Conservation (phyloP, 208 protist genomes). For the Vickermania ingenoplastis region DNA sequence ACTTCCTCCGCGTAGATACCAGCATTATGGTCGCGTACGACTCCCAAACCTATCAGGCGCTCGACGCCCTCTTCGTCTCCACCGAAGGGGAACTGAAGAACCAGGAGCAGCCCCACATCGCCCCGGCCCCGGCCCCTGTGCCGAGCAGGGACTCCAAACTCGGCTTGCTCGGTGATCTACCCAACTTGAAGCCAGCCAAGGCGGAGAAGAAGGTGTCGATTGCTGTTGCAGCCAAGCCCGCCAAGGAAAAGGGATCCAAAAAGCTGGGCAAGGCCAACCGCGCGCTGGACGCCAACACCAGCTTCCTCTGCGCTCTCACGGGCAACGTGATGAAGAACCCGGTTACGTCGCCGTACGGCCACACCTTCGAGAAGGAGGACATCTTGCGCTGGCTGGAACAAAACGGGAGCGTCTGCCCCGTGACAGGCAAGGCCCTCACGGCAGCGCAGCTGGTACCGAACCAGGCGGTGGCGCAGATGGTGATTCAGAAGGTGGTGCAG, state of each 20-base stretch:
- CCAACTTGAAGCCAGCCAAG: constrained; percentile 38
- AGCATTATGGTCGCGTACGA: constrained; percentile 61
- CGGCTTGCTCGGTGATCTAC: constrained; percentile 55
- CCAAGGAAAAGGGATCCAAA: constrained; percentile 26
- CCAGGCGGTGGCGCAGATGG: constrained; percentile 43
- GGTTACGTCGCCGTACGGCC: constrained; percentile 82
- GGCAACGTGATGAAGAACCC: constrained; percentile 88
- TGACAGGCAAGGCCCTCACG: constrained; percentile 76
- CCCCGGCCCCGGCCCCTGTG: constrained; percentile 6
- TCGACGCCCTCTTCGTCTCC: constrained; percentile 44
- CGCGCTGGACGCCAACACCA: constrained; percentile 37
- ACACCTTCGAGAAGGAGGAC: constrained; percentile 80
- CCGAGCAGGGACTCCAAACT: constrained; percentile 6
- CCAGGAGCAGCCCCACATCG: constrained; percentile 1
- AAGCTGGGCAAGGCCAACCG: constrained; percentile 21
- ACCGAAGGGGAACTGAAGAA: constrained; percentile 29
- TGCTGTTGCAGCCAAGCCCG: constrained; percentile 46
- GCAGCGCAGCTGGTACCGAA: constrained; percentile 55
- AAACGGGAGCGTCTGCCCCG: constrained; percentile 85
- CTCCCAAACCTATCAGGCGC: constrained; percentile 48
- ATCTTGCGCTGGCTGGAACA: constrained; percentile 81
- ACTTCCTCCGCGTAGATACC: constrained; percentile 54
- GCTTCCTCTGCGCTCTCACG: constrained; percentile 76
- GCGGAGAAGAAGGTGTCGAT: constrained; percentile 59
- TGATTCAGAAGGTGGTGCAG: constrained; percentile 74